Evolutionary conservation across 108 stramenopile species (phyloP), one percentile per base, ranked within the genome.

Genomic region (Pseudonitzschia multistriata): DNA sequence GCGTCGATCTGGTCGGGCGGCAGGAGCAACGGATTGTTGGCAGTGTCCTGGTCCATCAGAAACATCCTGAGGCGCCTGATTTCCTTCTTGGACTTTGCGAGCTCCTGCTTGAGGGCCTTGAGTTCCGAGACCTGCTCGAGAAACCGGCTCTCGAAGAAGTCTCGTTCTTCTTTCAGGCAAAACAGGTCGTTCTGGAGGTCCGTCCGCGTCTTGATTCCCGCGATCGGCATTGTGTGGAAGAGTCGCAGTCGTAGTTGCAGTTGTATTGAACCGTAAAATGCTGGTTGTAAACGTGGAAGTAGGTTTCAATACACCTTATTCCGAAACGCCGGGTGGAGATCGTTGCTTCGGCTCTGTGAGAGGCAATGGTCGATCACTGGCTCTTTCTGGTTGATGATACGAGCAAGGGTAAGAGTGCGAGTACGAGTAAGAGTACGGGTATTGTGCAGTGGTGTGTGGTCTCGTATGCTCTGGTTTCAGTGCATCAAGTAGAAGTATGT

Each of bases 101-200:
- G 42, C 54, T 77, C 67, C 21, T 72, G 63, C 54, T 78, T 59
- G 25, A 82, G 35, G 8, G 56, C 54, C 19, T 61, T 45, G 52
- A 82, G 74, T 56, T 77, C 81, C 19, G 61, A 57, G 13, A 82
- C 76, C 72, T 82, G 81, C 68, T 82, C 81, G 28, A 71, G 33
- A 3, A 68, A 82, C 39, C 77, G 77, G 6, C 65, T 27, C 55
- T 82, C 69, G 62, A 82, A 80, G 52, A 67, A 82, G 64, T 82
- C 70, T 11, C 81, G 63, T 63, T 82, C 81, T 72, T 82, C 76
- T 28, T 63, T 62, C 61, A 82, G 48, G 30, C 81, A 82, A 57
- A 82, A 82, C 31, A 82, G 40, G 52, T 82, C 74, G 50, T 82
- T 64, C 27, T 77, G 73, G 11, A 82, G 50, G 24, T 82, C 57